phyloP scores from a whole-genome alignment of 345 rosid genomes.

The Trapa bicornis region DNA sequence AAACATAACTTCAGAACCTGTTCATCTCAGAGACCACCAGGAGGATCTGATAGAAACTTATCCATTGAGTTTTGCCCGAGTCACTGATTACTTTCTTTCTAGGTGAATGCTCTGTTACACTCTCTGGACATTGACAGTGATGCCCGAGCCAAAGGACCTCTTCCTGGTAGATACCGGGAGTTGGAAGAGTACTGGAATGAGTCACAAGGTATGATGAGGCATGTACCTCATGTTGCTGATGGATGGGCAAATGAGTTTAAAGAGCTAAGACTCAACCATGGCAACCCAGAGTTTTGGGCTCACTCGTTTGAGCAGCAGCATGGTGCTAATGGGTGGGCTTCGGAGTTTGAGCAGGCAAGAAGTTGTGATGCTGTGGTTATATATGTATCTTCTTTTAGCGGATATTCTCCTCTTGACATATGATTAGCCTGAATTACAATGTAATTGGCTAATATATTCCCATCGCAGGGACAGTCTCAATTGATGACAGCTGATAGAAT shows the following conservation, averaged over 20 bases:
- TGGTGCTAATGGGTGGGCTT: constrained; percentile 89
- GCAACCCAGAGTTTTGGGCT: constrained; percentile 76
- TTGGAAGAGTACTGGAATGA: constrained; percentile 96
- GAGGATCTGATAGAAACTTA: background rate
- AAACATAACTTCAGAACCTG: background rate
- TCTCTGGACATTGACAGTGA: constrained; percentile 83
- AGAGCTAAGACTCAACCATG: constrained; percentile 38
- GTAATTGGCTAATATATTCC: constrained; percentile 4
- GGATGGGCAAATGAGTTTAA: constrained; percentile 72
- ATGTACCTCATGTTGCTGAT: constrained; percentile 52
- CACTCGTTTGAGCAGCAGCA: constrained; percentile 79
- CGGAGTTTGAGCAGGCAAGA: constrained; percentile 87
- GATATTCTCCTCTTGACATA: background rate
- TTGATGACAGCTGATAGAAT: constrained; percentile 46
- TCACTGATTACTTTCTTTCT: constrained; percentile 6
- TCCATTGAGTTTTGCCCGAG: background rate
- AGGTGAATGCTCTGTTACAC: constrained; percentile 84
- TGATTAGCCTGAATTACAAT: background rate
- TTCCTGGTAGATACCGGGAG: constrained; percentile 70
- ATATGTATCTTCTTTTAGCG: background rate
- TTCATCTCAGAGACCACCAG: background rate
- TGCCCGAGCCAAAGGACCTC: constrained; percentile 50
- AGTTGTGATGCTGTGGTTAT: constrained; percentile 12
- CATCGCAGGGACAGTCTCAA: constrained; percentile 54
- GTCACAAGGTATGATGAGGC: constrained; percentile 62